These are phyloP conservation scores for Tylopilus sp. DNA, from an alignment of 1,284 basidiomycete genomes.

Conservation along the genomic window DNA sequence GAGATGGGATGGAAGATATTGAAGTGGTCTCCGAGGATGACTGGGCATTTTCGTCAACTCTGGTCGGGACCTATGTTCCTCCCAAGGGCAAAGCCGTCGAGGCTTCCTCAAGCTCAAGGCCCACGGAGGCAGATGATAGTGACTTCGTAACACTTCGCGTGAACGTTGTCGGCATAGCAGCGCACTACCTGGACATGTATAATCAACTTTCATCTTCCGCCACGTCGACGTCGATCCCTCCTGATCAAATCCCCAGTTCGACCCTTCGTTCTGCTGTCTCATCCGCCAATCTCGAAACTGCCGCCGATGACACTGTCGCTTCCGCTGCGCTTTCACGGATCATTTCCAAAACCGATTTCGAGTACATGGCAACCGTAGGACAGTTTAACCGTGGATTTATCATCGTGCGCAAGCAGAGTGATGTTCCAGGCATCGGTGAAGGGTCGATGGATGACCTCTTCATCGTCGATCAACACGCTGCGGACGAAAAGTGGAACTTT, in stretches of 20 bases:
- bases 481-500: constrained; percentile 99
- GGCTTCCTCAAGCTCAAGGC: constrained; percentile 11
- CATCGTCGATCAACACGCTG: constrained; percentile 92
- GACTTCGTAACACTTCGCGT: constrained; percentile 54
- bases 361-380: constrained; percentile 86
- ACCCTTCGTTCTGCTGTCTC: constrained; percentile 41
- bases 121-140: constrained; percentile 6
- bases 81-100: constrained; percentile 29
- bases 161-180: constrained; percentile 54
- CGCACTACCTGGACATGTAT: constrained; percentile 37
- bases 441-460: constrained; percentile 84
- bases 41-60: constrained; percentile 37
- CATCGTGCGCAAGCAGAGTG: constrained; percentile 71
- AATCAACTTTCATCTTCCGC: constrained; percentile 12
- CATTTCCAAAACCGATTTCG: constrained; percentile 92
- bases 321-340: constrained; percentile 85
- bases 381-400: constrained; percentile 99
- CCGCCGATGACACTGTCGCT: constrained; percentile 68
- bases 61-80: constrained; percentile 34
- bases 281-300: constrained; percentile 72
- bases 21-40: constrained; percentile 45
- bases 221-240: not conserved
- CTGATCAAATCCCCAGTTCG: constrained; percentile 24
- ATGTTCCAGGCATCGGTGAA: constrained; percentile 21
- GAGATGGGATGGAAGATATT: constrained; percentile 10